Evolutionary conservation across 2,329 filamentous ascomycete species (phyloP), one percentile per base, ranked within the genome.

Genomic region (Microsporum ferrugineum): DNA sequence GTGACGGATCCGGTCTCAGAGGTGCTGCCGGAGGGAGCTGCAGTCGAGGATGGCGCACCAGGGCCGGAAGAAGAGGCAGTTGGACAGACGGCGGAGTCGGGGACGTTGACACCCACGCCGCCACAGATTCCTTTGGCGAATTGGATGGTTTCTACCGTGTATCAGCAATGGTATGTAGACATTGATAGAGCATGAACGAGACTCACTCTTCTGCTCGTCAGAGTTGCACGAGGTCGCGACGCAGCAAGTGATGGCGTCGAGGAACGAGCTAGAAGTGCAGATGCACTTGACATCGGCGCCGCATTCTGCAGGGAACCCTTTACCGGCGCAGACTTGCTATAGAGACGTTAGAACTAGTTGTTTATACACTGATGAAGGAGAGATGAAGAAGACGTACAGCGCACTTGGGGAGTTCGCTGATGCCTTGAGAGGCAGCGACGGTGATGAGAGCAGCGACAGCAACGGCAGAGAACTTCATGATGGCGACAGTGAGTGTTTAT

Each of bases 371-470:
- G 34, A 17, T 70, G 34, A 17, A 3, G 8, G 27, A 7, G 23
- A 14, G 27, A 31, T 43, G 23, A 36, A 34, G 36, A 39, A 23
- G 41, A 78, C 81, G 68, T 77, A 85, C 83, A 65, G 83, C 82
- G 67, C 80, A 86, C 7, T 64, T 62, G 14, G 82, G 84, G 57
- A 82, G 77, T 43, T 67, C 68, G 34, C 68, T 66, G 61, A 78
- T 68, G 43, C 68, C 67, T 69, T 83, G 81, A 43, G 80, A 80
- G 57, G 67, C 65, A n/a, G 69, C 74, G 33, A 76, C 70, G 63
- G 75, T 72, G 64, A 80, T 78, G 62, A 84, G 73, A 73, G 78
- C 78, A 66, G 81, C 77, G 56, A 84, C 72, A 66, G 81, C 78
- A 67, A 84, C 72, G 63, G 78, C 70, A 62, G 79, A 71, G 64